These are phyloP conservation scores for Pichia manshurica DNA, from an alignment of 805 yeast genomes.

Conservation along the genomic window DNA sequence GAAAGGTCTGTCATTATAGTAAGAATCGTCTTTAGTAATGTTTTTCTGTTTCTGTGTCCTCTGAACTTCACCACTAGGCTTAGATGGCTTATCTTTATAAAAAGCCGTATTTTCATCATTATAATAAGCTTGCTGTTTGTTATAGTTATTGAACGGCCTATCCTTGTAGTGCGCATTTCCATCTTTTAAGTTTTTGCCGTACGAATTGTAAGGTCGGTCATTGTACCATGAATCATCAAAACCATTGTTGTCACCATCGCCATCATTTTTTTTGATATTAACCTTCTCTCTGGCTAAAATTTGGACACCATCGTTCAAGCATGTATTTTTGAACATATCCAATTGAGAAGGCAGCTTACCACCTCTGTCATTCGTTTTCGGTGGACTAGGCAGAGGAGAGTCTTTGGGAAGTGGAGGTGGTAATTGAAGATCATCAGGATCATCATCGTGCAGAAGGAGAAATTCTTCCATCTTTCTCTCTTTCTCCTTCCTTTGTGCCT, in stretches of 20 bases:
- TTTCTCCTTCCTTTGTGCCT: conserved; percentile 6
- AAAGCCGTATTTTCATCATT: too few species aligned
- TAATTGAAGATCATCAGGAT: conserved; percentile 6
- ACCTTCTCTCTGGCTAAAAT: background rate
- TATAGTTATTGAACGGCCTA: background rate
- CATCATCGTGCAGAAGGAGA: conserved; percentile 1
- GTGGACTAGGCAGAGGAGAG: background rate
- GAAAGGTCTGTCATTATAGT: conserved; percentile 3
- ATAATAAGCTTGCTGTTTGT: too few species aligned
- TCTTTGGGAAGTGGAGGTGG: conserved; percentile 4
- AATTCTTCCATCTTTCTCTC: conserved; percentile 4
- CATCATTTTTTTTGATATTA: background rate
- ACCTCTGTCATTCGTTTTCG: background rate
- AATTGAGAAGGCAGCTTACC: conserved; percentile 1
- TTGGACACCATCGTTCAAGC: background rate
- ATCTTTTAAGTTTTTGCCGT: background rate
- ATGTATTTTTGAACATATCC: background rate
- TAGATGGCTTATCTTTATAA: conserved; percentile 1
- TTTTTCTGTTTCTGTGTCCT: too few species aligned
- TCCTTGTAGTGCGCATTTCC: background rate
- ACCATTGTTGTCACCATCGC: background rate
- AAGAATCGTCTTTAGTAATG: background rate
- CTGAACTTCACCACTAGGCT: too few species aligned
- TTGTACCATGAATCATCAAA: background rate
- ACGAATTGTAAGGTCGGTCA: conserved; percentile 6